A percentile compares a stretch with the other conserved stretches of the same genome.
Conservation (phyloP, 768 basidiomycete genomes). For the Trametes sanguinea region DNA sequence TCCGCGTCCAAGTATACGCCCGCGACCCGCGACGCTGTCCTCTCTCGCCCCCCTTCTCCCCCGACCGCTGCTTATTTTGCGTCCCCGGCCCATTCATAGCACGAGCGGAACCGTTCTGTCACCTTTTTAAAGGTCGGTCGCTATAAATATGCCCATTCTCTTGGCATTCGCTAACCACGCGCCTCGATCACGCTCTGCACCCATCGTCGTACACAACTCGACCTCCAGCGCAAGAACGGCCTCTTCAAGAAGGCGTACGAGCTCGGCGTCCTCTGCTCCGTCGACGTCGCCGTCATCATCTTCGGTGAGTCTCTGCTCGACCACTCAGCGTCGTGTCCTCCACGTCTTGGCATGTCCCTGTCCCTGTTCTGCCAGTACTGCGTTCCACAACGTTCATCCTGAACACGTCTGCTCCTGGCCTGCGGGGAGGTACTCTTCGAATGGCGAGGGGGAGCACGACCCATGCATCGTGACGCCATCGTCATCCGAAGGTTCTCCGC, state of each 20-base stretch:
- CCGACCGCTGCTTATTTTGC: conserved; percentile 32
- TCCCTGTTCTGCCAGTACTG: not conserved
- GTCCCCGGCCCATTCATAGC: conserved; percentile 53
- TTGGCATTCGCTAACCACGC: conserved; percentile 61
- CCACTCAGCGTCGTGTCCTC: conserved; percentile 10
- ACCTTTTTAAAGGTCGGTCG: conserved; percentile 82
- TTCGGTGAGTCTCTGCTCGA: conserved; percentile 54
- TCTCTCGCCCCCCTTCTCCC: conserved; percentile 30
- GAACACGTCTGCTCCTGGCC: too few relatives aligned
- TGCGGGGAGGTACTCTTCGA: too few relatives aligned
- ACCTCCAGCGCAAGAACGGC: conserved; percentile 76
- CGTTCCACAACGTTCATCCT: too few relatives aligned
- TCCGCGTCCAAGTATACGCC: conserved; percentile 35
- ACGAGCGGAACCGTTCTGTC: conserved; percentile 89
- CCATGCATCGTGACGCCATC: not conserved
- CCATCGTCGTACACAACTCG: conserved; percentile 17
- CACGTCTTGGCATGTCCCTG: conserved; percentile 1
- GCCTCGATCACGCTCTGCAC: conserved; percentile 20
- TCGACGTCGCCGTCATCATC: conserved; percentile 87
- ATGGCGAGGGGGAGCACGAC: too few relatives aligned
- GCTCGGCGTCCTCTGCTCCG: conserved; percentile 86
- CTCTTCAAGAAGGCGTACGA: conserved; percentile 92
- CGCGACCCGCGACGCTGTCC: conserved; percentile 12
- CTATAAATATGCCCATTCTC: conserved; percentile 40
- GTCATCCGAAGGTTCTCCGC: not conserved